Percentiles rank a stretch among this genome's conserved stretches.
phyloP scores from a whole-genome alignment of 257 asterid genomes.

The Scutellaria barbata region DNA sequence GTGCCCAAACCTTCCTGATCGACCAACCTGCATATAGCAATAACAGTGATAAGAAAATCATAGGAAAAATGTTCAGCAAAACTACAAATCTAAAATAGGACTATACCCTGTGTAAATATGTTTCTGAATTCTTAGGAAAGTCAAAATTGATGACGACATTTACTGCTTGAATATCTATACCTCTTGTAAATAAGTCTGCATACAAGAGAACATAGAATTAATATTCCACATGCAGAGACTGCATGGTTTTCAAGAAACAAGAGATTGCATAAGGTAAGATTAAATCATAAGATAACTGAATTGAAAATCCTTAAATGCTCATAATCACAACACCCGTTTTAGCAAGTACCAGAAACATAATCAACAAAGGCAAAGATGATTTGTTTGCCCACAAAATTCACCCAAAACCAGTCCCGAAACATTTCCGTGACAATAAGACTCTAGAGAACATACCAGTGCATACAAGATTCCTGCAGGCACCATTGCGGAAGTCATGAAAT shows the following conservation, averaged over 20 bases:
- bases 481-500: conserved; percentile 82
- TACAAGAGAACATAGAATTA: conserved; percentile 24
- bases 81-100: not conserved
- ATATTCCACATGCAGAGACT: not conserved
- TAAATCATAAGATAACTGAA: not conserved
- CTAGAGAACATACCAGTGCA: conserved; percentile 64
- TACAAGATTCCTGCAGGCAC: conserved; percentile 84
- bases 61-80: not conserved
- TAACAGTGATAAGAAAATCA: conserved; percentile 9
- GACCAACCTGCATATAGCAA: conserved; percentile 61
- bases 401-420: conserved; percentile 13
- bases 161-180: conserved; percentile 87
- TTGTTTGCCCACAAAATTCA: not conserved
- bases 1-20: conserved; percentile 86
- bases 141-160: conserved; percentile 85
- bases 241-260: not conserved
- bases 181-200: conserved; percentile 82
- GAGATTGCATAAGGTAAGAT: not conserved
- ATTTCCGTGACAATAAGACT: conserved; percentile 4
- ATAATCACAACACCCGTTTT: not conserved
- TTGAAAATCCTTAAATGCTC: not conserved
- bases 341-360: not conserved
- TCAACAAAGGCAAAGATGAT: not conserved
- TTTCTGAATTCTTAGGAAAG: conserved; percentile 81
- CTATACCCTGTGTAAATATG: conserved; percentile 80